phyloP scores from a whole-genome alignment of 2,329 filamentous ascomycete species.

The Acrocalymma vagum region DNA sequence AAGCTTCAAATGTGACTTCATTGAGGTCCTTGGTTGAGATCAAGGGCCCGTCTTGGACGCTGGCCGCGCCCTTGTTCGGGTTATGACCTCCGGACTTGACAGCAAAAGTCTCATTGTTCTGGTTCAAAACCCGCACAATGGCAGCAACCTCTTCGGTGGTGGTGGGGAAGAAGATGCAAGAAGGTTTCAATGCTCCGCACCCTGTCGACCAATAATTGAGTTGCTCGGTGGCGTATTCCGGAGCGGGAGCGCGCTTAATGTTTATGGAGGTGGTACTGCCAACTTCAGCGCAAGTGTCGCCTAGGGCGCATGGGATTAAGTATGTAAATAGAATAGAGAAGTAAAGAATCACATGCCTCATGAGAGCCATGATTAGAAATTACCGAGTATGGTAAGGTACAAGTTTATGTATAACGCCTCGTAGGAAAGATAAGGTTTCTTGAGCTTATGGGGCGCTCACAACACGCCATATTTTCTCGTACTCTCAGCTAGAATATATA shows the following conservation, averaged over 20 bases:
- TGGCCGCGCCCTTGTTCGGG: conserved; percentile 55
- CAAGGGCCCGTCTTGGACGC: conserved; percentile 53
- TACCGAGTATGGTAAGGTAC: neutral
- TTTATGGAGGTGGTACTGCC: conserved; percentile 14
- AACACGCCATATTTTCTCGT: too few species aligned
- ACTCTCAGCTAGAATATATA: too few species aligned
- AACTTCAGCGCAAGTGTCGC: conserved; percentile 26
- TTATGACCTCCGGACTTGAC: conserved; percentile 62
- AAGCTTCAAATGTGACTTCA: conserved; percentile 24
- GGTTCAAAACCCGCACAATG: conserved; percentile 58
- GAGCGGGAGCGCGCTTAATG: conserved; percentile 12
- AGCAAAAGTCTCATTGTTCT: conserved; percentile 58
- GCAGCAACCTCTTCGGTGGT: conserved; percentile 61
- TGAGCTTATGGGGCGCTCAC: too few species aligned
- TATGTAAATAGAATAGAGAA: conserved; percentile 11
- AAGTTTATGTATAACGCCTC: too few species aligned
- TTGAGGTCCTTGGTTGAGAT: conserved; percentile 53
- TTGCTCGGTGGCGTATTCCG: conserved; percentile 27
- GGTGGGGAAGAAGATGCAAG: conserved; percentile 35
- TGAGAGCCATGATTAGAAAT: conserved; percentile 13
- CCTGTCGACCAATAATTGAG: conserved; percentile 34
- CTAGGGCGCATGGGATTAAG: conserved; percentile 10
- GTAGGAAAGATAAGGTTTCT: too few species aligned
- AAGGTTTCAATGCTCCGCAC: conserved; percentile 34
- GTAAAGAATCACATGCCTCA: conserved; percentile 8